These are phyloP conservation scores for Brassica juncea DNA, from an alignment of 345 rosid genomes.

Conservation along the genomic window DNA sequence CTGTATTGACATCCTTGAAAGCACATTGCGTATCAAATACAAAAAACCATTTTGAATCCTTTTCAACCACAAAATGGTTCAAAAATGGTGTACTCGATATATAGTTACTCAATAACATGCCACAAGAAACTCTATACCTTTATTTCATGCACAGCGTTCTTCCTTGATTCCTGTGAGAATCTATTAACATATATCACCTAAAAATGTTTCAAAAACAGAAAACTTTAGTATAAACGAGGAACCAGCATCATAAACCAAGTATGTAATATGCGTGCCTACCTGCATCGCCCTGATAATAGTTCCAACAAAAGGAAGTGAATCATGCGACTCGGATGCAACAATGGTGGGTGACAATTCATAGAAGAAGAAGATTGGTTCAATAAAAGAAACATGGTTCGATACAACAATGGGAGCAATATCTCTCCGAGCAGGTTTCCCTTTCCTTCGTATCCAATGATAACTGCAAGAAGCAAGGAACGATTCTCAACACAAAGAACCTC, in stretches of 20 bases:
- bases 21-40: conserved; percentile 93
- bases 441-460: conserved; percentile 90
- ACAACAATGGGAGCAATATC: conserved; percentile 88
- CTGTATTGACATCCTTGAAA: conserved; percentile 98
- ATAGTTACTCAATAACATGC: conserved; percentile 2
- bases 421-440: conserved; percentile 86
- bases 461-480: conserved; percentile 42
- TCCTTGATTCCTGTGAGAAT: conserved; percentile 87
- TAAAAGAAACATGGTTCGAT: conserved; percentile 85
- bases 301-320: conserved; percentile 89
- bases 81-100: neutral
- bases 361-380: conserved; percentile 91
- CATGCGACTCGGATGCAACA: conserved; percentile 93
- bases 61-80: neutral
- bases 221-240: neutral
- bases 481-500: neutral
- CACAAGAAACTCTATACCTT: conserved; percentile 72
- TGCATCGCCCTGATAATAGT: conserved; percentile 99
- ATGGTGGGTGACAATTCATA: conserved; percentile 91
- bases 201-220: neutral
- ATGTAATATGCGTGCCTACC: conserved; percentile 39
- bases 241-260: neutral
- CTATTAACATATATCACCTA: conserved; percentile 99
- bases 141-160: conserved; percentile 83
- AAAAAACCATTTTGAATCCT: conserved; percentile 16